Base-by-base conservation (phyloP, 164 flowering plant genomes). In the Macadamia tetraphylla region DNA sequence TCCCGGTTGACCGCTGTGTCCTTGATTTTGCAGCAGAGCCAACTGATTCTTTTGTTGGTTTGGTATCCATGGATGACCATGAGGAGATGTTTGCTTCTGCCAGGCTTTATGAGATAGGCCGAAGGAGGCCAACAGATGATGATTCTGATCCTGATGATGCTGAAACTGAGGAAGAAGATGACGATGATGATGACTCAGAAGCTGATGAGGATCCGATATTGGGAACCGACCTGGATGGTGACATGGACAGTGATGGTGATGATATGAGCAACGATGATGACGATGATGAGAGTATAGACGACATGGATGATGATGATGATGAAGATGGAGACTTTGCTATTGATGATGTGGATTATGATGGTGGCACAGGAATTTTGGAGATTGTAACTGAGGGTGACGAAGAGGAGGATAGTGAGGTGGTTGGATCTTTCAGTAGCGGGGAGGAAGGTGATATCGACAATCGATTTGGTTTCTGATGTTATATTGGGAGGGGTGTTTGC, bases 61-160 rank as follows among this genome's bases (percentile, higher is more conserved):
- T 94, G 82, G 83, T 94, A 30, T 81, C 93, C 30, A 81, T 94
- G 94, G 98, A 91, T 75, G 97, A 91, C 67, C 94, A 85, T 51
- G 96, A 87, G 15, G 93, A 91, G 63, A 87, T 94, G 94, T 85
- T 67, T 67, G 82, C 98, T 1, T 88, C 98, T 0, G 97, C 96
- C 1, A 85, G 96, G 75, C 75, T 87, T 1, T 91, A 87, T 65
- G 98, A 94, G 65, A 87, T 94, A 29, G 98, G 98, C 18, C 84
- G 98, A 7, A 70, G 94, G 14, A 81, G 84, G 75, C 89, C 96
- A 1, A 90, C 93, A 2, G 97, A 91, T 71, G 97, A 94, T 74
- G 98, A 94, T 64, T 91, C 97, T 2, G 98, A 94, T 69, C 98
- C 96, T 29, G 98, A 94, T 77, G 98, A 91, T 79, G 97, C 87